Percentiles rank a stretch among this genome's conserved stretches.
Evolutionary conservation across 2,329 filamentous ascomycete species (phyloP).

Genomic region (Ophiostoma sp.): DNA sequence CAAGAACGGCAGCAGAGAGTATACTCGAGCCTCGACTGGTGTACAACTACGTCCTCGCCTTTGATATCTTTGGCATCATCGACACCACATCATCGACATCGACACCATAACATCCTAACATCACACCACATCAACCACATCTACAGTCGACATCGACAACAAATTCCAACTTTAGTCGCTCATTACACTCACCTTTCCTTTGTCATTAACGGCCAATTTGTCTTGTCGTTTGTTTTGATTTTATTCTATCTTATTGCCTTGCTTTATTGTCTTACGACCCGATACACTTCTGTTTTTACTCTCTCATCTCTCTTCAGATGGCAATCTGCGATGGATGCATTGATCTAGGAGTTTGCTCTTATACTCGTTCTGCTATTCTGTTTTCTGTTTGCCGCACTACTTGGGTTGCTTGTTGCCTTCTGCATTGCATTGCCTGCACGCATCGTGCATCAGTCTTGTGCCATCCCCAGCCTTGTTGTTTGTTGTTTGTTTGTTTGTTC

Average conservation of each 20-base stretch:
- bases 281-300: not conserved
- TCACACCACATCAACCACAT: not conserved
- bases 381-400: not conserved
- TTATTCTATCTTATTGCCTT: not conserved
- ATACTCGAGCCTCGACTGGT: no score
- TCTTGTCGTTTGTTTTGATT: not conserved
- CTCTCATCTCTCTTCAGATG: not conserved
- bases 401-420: not conserved
- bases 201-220: slow-evolving; percentile 7
- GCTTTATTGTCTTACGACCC: not conserved
- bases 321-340: not conserved
- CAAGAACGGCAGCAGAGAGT: no score
- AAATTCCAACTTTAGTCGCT: slow-evolving; percentile 22
- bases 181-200: slow-evolving; percentile 18
- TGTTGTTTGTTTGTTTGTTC: not conserved
- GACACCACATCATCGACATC: not conserved
- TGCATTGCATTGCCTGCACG: no score
- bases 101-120: not conserved
- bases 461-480: no score
- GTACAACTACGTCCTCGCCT: no score
- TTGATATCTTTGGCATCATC: no score
- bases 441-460: no score
- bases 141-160: not conserved
- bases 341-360: not conserved
- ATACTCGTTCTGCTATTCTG: not conserved